These are phyloP conservation scores for Arthrobotrys conoides DNA, from an alignment of 2,329 filamentous ascomycete genomes.

Conservation along the genomic window DNA sequence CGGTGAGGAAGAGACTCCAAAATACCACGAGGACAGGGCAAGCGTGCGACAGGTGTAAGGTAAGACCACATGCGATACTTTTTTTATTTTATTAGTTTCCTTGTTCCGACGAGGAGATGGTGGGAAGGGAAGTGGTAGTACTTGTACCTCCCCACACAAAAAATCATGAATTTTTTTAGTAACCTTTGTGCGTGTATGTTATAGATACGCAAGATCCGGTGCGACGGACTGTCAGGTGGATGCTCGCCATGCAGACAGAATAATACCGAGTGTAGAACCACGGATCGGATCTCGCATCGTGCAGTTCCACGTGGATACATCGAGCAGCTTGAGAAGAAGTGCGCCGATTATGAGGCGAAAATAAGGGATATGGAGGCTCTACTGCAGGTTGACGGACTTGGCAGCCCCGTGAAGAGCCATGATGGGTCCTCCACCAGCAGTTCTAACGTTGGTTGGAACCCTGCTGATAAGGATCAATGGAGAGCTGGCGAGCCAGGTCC, in stretches of 20 bases:
- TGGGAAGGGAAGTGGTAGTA: conserved; percentile 2
- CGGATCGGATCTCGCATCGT: conserved; percentile 86
- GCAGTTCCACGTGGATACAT: conserved; percentile 84
- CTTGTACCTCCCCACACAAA: conserved; percentile 13
- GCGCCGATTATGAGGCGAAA: conserved; percentile 74
- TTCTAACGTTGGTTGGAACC: conserved; percentile 45
- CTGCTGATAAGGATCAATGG: conserved; percentile 47
- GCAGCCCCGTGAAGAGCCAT: conserved; percentile 36
- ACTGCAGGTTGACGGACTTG: conserved; percentile 70
- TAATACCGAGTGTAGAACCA: conserved; percentile 83
- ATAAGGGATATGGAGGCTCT: conserved; percentile 79
- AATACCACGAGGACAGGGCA: conserved; percentile 79
- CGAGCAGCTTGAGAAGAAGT: conserved; percentile 77
- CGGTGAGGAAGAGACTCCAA: conserved; percentile 72
- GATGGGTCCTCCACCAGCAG: conserved; percentile 41
- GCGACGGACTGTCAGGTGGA: conserved; percentile 83
- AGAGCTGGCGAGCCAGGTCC: conserved; percentile 6
- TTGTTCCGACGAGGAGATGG: conserved; percentile 3
- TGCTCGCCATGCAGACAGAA: conserved; percentile 86
- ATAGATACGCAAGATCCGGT: conserved; percentile 87
- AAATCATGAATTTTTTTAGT: conserved; percentile 17
- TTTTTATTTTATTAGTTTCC: neutral
- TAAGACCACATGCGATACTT: conserved; percentile 65
- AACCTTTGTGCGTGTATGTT: conserved; percentile 26
- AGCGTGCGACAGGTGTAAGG: conserved; percentile 90